These are phyloP conservation scores for Neurospora discreta DNA, from an alignment of 495 filamentous ascomycete genomes.

Conservation along the genomic window DNA sequence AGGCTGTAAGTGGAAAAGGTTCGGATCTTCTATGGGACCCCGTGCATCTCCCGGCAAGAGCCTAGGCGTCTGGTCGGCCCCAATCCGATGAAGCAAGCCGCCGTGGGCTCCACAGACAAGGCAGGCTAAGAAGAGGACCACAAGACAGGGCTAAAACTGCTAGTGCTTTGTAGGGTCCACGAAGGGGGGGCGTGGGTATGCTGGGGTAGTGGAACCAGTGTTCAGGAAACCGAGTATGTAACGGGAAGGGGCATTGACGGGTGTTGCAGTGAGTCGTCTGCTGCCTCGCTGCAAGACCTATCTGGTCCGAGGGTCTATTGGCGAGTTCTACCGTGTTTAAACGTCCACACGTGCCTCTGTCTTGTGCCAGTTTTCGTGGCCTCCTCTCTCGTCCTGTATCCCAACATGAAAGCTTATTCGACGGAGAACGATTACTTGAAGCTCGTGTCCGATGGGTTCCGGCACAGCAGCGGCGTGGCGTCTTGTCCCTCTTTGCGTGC, in stretches of 20 bases:
- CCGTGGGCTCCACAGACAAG: constrained; percentile 17
- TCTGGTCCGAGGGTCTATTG: not conserved
- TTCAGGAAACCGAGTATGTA: constrained; percentile 7
- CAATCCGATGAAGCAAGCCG: constrained; percentile 15
- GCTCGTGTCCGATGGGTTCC: not conserved
- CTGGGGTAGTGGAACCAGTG: constrained; percentile 8
- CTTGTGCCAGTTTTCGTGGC: not conserved
- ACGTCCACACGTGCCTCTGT: not conserved
- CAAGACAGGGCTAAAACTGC: constrained; percentile 3
- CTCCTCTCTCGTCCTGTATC: not conserved
- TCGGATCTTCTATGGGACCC: constrained; percentile 12
- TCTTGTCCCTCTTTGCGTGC: not conserved
- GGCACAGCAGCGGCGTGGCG: not conserved
- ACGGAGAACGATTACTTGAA: not conserved
- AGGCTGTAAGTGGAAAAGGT: not conserved
- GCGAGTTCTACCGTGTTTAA: not conserved
- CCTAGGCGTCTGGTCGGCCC: constrained; percentile 19
- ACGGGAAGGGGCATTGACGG: constrained; percentile 14
- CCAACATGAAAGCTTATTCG: not conserved
- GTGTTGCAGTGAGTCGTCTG: not conserved
- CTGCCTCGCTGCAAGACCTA: constrained; percentile 5
- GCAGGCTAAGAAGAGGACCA: not conserved
- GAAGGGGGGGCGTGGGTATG: not conserved
- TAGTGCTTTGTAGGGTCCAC: constrained; percentile 1
- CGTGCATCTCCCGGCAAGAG: constrained; percentile 8